A percentile compares a stretch with the other conserved stretches of the same genome.
Conservation (phyloP, 2,329 filamentous ascomycete genomes). For the Verticillium alfalfae region DNA sequence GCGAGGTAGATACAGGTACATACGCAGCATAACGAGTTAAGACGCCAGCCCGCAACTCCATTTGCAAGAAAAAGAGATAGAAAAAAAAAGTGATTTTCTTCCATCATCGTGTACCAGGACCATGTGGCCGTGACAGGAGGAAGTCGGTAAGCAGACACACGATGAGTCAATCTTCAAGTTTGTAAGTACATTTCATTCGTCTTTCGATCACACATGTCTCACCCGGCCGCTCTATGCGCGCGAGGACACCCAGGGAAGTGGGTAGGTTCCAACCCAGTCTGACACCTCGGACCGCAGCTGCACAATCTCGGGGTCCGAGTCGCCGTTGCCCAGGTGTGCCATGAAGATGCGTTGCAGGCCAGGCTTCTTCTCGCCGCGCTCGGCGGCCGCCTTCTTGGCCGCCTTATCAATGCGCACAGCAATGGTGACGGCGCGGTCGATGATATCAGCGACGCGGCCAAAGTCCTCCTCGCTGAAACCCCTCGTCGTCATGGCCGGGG, state of each 20-base stretch:
- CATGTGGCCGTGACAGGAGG: background rate
- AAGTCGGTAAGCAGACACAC: background rate
- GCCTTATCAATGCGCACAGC: constrained; percentile 70
- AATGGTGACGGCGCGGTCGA: constrained; percentile 77
- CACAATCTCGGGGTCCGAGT: constrained; percentile 64
- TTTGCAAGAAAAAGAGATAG: too few relatives aligned
- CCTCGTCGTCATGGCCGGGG: constrained; percentile 94
- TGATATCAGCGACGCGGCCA: constrained; percentile 75
- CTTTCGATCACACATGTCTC: too few relatives aligned
- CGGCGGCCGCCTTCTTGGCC: constrained; percentile 62
- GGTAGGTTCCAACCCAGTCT: constrained; percentile 72
- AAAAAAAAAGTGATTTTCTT: background rate
- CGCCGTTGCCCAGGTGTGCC: constrained; percentile 62
- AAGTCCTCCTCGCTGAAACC: constrained; percentile 92
- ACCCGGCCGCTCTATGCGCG: background rate
- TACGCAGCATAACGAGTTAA: background rate
- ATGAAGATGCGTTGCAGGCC: constrained; percentile 63
- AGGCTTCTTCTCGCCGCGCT: constrained; percentile 60
- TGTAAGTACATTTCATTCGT: background rate
- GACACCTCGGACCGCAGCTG: constrained; percentile 70
- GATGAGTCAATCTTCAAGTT: background rate
- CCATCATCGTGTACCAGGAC: background rate
- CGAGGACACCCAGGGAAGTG: constrained; percentile 56
- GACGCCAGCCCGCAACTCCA: background rate
- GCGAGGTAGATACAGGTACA: background rate